Percentiles rank a stretch among this genome's conserved stretches.
These are phyloP conservation scores for Mucor ambiguus DNA, from an alignment of 371 early-diverging fungal species.

Conservation along the genomic window DNA sequence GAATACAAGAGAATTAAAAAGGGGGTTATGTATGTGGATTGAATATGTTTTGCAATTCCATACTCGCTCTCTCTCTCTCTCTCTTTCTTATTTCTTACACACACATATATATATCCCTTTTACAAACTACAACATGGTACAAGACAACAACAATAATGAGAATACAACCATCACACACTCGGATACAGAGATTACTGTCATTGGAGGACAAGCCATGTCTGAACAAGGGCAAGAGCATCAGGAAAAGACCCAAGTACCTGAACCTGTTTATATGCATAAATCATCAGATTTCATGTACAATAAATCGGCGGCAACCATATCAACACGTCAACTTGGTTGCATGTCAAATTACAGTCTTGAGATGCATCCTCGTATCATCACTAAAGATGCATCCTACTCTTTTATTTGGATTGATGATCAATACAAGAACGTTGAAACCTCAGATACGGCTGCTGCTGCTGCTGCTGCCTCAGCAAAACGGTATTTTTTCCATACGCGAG, in stretches of 20 bases:
- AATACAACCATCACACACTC: slow-evolving; percentile 1
- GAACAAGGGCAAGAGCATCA: not conserved
- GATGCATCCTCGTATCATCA: slow-evolving; percentile 19
- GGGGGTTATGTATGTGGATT: not conserved
- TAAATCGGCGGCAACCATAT: slow-evolving; percentile 9
- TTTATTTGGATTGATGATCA: slow-evolving; percentile 31
- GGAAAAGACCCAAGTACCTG: slow-evolving; percentile 1
- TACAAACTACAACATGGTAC: slow-evolving; percentile 3
- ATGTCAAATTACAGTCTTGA: slow-evolving; percentile 15
- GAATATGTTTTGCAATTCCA: not conserved
- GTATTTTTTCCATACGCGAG: slow-evolving; percentile 11
- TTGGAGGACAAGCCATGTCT: not conserved
- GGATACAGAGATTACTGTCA: slow-evolving; percentile 10
- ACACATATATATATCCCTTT: too few relatives aligned
- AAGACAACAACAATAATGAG: slow-evolving; percentile 10
- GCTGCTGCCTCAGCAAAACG: not conserved
- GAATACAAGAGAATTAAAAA: not conserved
- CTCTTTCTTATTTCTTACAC: not conserved
- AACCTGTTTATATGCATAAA: slow-evolving; percentile 9
- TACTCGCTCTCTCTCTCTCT: not conserved
- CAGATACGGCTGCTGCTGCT: not conserved
- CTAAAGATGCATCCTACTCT: slow-evolving; percentile 21
- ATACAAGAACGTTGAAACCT: slow-evolving; percentile 10
- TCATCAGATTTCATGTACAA: slow-evolving; percentile 9
- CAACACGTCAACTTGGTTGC: slow-evolving; percentile 15